Percentiles rank a stretch among this genome's conserved stretches.
Evolutionary conservation across 768 basidiomycete species (phyloP).

Genomic region (Auricularia sp.): DNA sequence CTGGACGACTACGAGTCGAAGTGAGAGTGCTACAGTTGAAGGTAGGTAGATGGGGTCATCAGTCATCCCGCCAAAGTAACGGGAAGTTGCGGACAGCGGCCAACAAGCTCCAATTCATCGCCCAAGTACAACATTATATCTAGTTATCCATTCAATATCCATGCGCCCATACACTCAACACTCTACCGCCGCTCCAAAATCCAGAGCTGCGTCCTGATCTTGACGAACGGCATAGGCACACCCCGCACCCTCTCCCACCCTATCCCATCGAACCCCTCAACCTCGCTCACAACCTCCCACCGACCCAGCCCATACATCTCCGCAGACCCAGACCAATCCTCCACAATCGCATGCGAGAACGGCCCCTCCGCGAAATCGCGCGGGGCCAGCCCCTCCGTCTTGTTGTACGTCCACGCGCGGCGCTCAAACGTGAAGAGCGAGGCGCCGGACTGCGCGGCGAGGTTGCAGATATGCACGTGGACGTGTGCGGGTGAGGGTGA

Average conservation of each 20-base stretch:
- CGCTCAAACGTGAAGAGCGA: slow-evolving; percentile 74
- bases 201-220: slow-evolving; percentile 38
- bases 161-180: too few relatives aligned
- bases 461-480: slow-evolving; percentile 72
- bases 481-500: too few relatives aligned
- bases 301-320: slow-evolving; percentile 13
- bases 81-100: too few relatives aligned
- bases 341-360: slow-evolving; percentile 58
- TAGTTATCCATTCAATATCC: too few relatives aligned
- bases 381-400: slow-evolving; percentile 56
- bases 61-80: too few relatives aligned
- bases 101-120: too few relatives aligned
- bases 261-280: slow-evolving; percentile 31
- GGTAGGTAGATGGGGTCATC: too few relatives aligned
- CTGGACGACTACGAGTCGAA: too few relatives aligned
- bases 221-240: slow-evolving; percentile 20
- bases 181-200: slow-evolving; percentile 29
- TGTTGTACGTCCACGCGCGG: slow-evolving; percentile 61
- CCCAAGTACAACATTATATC: too few relatives aligned
- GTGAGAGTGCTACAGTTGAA: too few relatives aligned
- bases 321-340: slow-evolving; percentile 17
- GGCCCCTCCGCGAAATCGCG: slow-evolving; percentile 27
- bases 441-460: slow-evolving; percentile 83
- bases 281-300: slow-evolving; percentile 36
- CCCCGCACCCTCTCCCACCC: slow-evolving; percentile 24